Percentiles rank a stretch among this genome's conserved stretches.
phyloP scores from a whole-genome alignment of 2,329 filamentous ascomycete genomes.

The Paraphoma chrysanthemicola region DNA sequence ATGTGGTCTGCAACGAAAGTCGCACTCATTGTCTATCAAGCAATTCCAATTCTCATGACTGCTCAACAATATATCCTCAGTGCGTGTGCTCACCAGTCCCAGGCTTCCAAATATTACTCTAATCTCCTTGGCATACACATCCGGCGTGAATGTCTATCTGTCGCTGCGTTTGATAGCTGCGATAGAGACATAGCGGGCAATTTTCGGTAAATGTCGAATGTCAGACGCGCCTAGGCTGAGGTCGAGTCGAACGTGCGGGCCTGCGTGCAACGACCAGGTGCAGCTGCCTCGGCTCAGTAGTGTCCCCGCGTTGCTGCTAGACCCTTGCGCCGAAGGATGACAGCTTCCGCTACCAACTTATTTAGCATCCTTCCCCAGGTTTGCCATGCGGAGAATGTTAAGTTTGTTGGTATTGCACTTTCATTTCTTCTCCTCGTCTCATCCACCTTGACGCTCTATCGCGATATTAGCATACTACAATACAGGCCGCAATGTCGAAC shows the following conservation, averaged over 20 bases:
- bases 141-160: no score
- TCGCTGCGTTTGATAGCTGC: no score
- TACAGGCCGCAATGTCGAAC: slow-evolving; percentile 34
- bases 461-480: not conserved
- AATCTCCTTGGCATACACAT: not conserved
- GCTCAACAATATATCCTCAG: not conserved
- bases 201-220: slow-evolving; percentile 17
- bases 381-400: slow-evolving; percentile 17
- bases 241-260: slow-evolving; percentile 15
- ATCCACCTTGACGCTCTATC: slow-evolving; percentile 5
- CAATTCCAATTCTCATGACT: slow-evolving; percentile 15
- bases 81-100: not conserved
- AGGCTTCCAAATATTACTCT: no score
- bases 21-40: slow-evolving; percentile 12
- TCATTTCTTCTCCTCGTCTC: not conserved
- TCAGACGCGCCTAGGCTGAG: not conserved
- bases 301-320: slow-evolving; percentile 22
- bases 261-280: not conserved
- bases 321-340: slow-evolving; percentile 18
- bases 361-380: slow-evolving; percentile 35
- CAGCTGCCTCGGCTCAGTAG: slow-evolving; percentile 26
- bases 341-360: slow-evolving; percentile 22
- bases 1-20: slow-evolving; percentile 1
- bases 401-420: slow-evolving; percentile 5
- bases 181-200: not conserved